Percentiles rank a stretch among this genome's conserved stretches.
These are phyloP conservation scores for Entonaema liquescens DNA, from an alignment of 495 filamentous ascomycete species.

Conservation along the genomic window DNA sequence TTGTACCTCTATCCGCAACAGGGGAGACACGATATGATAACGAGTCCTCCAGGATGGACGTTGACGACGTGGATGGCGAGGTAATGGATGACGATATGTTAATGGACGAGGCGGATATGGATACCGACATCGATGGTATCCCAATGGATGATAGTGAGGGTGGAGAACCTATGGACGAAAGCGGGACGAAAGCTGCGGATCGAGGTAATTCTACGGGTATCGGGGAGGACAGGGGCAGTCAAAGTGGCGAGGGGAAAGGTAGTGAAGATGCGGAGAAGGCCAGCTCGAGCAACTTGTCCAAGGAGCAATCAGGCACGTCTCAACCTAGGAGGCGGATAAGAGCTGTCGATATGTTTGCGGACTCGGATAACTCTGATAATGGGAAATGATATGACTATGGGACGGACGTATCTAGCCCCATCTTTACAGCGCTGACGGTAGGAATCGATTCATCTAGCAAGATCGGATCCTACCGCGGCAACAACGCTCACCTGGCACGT, in stretches of 20 bases:
- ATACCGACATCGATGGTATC: constrained; percentile 59
- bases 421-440: neutral
- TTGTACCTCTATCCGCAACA: constrained; percentile 44
- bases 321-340: constrained; percentile 69
- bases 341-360: constrained; percentile 95
- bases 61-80: constrained; percentile 55
- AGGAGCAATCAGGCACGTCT: constrained; percentile 26
- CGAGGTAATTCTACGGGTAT: constrained; percentile 29
- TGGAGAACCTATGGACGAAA: constrained; percentile 45
- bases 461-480: neutral
- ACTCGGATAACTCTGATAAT: constrained; percentile 57
- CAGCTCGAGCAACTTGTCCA: neutral
- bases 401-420: neutral
- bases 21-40: constrained; percentile 30
- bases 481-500: too few species aligned
- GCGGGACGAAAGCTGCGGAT: constrained; percentile 51
- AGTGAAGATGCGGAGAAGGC: constrained; percentile 34
- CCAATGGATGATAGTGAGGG: constrained; percentile 57
- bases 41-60: constrained; percentile 28
- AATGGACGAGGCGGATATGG: constrained; percentile 54
- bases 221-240: constrained; percentile 33
- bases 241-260: constrained; percentile 44
- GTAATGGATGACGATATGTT: constrained; percentile 62
- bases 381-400: constrained; percentile 35
- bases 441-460: neutral